Percentiles rank a stretch among this genome's conserved stretches.
Conservation (phyloP, 1,284 basidiomycete species). For the Cutaneotrichosporon mucoides region DNA sequence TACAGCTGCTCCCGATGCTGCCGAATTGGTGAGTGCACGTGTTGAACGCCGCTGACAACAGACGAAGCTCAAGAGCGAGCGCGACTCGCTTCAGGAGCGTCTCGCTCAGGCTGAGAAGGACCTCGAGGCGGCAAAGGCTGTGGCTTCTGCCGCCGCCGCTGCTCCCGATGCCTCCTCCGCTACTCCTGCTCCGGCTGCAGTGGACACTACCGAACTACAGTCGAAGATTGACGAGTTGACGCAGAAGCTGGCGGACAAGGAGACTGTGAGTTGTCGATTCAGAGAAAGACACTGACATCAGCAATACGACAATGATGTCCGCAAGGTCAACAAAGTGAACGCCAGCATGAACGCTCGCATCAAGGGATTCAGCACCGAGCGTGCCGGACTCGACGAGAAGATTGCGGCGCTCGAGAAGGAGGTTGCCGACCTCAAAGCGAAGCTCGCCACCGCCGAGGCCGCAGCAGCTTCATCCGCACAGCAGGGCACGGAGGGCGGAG, state of each 20-base stretch:
- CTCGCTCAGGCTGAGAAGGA: slow-evolving; percentile 39
- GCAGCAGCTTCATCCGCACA: background rate
- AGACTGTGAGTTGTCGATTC: slow-evolving; percentile 1
- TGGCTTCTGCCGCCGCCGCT: background rate
- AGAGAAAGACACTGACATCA: background rate
- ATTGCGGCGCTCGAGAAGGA: slow-evolving; percentile 27
- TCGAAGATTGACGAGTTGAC: slow-evolving; percentile 17
- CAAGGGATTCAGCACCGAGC: slow-evolving; percentile 17
- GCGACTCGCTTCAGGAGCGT: slow-evolving; percentile 30
- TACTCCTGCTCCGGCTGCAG: background rate
- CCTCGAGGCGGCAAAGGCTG: slow-evolving; percentile 32
- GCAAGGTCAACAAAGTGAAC: slow-evolving; percentile 38
- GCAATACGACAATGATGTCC: slow-evolving; percentile 36
- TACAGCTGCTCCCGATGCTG: slow-evolving; percentile 9
- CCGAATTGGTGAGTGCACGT: slow-evolving; percentile 24
- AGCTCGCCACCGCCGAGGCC: slow-evolving; percentile 14
- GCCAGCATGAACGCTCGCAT: slow-evolving; percentile 18
- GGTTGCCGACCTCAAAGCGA: slow-evolving; percentile 26
- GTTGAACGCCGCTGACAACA: background rate
- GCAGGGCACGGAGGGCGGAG: background rate
- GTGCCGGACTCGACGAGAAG: slow-evolving; percentile 16
- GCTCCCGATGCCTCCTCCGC: background rate
- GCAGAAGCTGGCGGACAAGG: slow-evolving; percentile 20
- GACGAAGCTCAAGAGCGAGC: slow-evolving; percentile 26
- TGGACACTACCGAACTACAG: slow-evolving; percentile 16